phyloP scores from a whole-genome alignment of 108 stramenopile genomes.

The Skeletonema potamos region DNA sequence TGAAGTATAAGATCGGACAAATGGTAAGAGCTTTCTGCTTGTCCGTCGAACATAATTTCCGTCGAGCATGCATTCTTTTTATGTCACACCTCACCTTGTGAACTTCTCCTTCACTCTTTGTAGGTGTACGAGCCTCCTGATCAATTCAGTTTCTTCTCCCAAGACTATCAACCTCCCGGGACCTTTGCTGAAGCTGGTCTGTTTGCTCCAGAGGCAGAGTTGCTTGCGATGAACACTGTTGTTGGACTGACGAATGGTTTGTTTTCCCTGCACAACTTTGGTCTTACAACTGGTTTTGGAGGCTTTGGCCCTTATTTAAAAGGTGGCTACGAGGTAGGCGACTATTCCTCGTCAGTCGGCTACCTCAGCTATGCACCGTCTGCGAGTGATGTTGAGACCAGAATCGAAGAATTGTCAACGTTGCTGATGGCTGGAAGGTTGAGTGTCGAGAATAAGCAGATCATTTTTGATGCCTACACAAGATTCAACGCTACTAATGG shows the following conservation, averaged over 20 bases:
- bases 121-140: constrained; percentile 39
- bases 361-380: constrained; percentile 11
- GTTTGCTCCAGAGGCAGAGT: constrained; percentile 42
- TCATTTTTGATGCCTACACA: constrained; percentile 22
- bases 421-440: constrained; percentile 64
- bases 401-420: constrained; percentile 58
- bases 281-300: constrained; percentile 22
- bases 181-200: constrained; percentile 25
- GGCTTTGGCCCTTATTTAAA: constrained; percentile 30
- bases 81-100: not conserved
- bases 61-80: not conserved
- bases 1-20: constrained; percentile 45
- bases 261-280: constrained; percentile 38
- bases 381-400: constrained; percentile 3
- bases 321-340: constrained; percentile 7
- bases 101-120: not conserved
- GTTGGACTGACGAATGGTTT: constrained; percentile 43
- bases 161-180: constrained; percentile 44
- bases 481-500: constrained; percentile 23
- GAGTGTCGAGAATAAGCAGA: constrained; percentile 28
- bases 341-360: constrained; percentile 37
- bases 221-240: constrained; percentile 32
- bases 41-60: not conserved
- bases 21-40: constrained; percentile 3
- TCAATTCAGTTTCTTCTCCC: constrained; percentile 45